Base-by-base conservation (phyloP, 768 basidiomycete genomes). In the Suillus ampliporus region DNA sequence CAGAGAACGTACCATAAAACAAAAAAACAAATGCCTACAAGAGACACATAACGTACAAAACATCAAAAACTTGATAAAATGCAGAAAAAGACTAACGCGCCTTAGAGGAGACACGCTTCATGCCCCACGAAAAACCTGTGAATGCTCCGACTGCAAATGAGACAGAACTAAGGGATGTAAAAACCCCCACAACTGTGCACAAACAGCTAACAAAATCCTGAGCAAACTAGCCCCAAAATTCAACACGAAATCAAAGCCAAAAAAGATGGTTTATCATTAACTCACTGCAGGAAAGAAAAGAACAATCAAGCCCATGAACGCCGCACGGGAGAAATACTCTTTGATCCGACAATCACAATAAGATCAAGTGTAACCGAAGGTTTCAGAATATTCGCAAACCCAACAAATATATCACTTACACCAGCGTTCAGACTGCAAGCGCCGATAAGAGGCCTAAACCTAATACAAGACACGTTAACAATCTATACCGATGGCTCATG, bases 401-500 rank as follows among this genome's bases (percentile, higher is more conserved):
- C 51, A 53, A 11, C 19, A 26, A 53, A 26, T 28, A n/a, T n/a
- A n/a, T n/a, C n/a, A n/a, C n/a, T n/a, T n/a, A n/a, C 11, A 3
- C 7, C 26, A 53, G 51, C 51, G 7, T 7, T 4, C 5, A 10
- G 51, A 17, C 51, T 53, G 1, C 51, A 53, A 31, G 7, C 17
- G 1, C n/a, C n/a, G 6, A 28, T 23, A 26, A 31, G 31, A 6
- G 31, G 15, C n/a, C n/a, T 13, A 17, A 19, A 35, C 17, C 10
- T 14, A 7, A 7, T 7, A 53, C 3, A 53, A n/a, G 23, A 19
- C 10, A 5, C 15, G 14, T 11, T 53, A 1, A 61, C 28, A 2
- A 50, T 62, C 2, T 62, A 57, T 37, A 69, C 68, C 35, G 66
- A 69, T 38, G 66, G 68, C 7, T 69, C 68, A 5, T 64, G 64